Evolutionary conservation across 306 rosid genomes (phyloP).

Genomic region (Dryas alaskensis): DNA sequence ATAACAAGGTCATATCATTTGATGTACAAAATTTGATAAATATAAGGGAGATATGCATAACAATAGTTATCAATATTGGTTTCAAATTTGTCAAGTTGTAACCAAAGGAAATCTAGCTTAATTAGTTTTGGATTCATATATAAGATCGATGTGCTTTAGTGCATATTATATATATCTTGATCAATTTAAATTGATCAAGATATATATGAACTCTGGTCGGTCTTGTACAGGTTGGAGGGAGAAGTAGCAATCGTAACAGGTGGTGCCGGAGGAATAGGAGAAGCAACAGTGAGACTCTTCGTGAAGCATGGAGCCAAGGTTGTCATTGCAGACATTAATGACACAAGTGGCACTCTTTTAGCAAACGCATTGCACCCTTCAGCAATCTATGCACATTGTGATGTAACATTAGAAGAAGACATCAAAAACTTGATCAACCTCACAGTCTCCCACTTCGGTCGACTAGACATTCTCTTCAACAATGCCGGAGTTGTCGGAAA

Average conservation of each 20-base stretch:
- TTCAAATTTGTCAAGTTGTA: too few species aligned
- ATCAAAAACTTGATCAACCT: constrained; percentile 39
- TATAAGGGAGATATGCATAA: too few species aligned
- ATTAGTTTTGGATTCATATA: too few species aligned
- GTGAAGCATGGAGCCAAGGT: constrained; percentile 78
- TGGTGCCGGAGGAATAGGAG: constrained; percentile 84
- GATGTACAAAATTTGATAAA: too few species aligned
- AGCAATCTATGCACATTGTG: constrained; percentile 56
- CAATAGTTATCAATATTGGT: too few species aligned
- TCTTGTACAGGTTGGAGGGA: constrained; percentile 63
- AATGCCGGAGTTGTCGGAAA: constrained; percentile 79
- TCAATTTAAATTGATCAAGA: too few species aligned
- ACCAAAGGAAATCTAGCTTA: too few species aligned
- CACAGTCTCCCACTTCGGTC: too few species aligned
- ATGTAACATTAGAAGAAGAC: constrained; percentile 69
- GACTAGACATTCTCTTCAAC: constrained; percentile 63
- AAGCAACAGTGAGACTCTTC: constrained; percentile 67
- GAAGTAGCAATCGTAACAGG: constrained; percentile 81
- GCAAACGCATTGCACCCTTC: constrained; percentile 55
- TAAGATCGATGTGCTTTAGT: too few species aligned
- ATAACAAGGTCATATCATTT: too few species aligned
- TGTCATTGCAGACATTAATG: constrained; percentile 72
- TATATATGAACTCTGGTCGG: too few species aligned
- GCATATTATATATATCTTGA: too few species aligned
- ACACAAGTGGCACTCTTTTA: constrained; percentile 41